Base-by-base conservation (phyloP, 129 eudicot genomes). In the Arctium minus region DNA sequence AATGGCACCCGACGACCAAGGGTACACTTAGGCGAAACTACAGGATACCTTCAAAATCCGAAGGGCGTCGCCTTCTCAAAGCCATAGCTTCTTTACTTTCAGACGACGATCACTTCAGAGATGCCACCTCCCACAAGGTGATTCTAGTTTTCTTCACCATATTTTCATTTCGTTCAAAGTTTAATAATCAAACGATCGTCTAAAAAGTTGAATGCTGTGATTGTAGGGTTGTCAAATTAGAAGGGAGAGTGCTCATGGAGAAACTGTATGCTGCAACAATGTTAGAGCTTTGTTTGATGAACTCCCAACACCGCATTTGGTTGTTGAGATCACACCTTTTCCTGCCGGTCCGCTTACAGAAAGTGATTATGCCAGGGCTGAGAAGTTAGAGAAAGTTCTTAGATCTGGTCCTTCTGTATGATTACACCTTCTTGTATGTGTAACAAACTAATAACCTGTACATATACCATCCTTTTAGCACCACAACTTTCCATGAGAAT, bases 1-100 rank as follows among this genome's bases (percentile, higher is more conserved):
- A 96, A 92, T 96, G 99, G 99, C 99, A 93, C 85, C 97, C 98
- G 0, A 93, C 99, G 32, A 96, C 98, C 8, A 93, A 96, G 85
- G 99, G 99, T 18, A 96, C 99, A 29, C 95, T 96, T 3, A 92
- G 87, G 84, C 88, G 98, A 76, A 92, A 81, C 62, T 92, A 90
- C 85, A 90, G 91, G 86, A 73, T 92, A n/a, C 91, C 93, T 60
- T 90, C 93, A 65, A 90, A 86, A 77, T 44, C 92, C 2, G 98
- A 90, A 81, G 98, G 97, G 29, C 90, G 87, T 6, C 94, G 97
- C n/a, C 96, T 96, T 85, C 99, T 96, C 44, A 93, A 84, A 85
- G 91, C 98, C 69, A 89, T 96, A 73, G 97, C 99, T 37, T 90
- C 97, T 29, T 75, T 93, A 37, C 92, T 96, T 72, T 96, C 99